Conservation (phyloP, 2,329 filamentous ascomycete species). For the Chaetomiaceae sp. region DNA sequence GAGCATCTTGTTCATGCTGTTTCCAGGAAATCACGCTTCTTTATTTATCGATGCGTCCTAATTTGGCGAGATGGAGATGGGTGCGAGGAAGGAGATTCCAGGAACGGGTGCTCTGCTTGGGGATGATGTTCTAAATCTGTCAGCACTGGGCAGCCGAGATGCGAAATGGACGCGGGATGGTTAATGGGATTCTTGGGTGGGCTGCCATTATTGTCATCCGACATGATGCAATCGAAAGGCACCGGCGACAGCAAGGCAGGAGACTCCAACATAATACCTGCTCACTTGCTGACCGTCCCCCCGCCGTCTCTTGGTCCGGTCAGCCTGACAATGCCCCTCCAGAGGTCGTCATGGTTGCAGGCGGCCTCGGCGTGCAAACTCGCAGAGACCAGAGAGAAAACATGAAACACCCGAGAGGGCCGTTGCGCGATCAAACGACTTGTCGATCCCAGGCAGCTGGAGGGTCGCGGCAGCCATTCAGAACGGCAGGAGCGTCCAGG, state of each 20-base stretch:
- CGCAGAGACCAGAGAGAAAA: conserved; percentile 16
- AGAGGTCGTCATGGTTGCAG: no score
- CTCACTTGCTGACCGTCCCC: no score
- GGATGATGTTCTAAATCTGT: conserved; percentile 1
- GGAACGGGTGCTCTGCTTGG: neutral
- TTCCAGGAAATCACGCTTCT: conserved; percentile 17
- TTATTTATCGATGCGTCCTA: conserved; percentile 14
- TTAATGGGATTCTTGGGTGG: neutral
- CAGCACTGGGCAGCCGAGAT: conserved; percentile 8
- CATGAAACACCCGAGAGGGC: conserved; percentile 23
- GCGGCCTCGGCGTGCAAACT: no score
- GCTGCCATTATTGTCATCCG: conserved; percentile 4
- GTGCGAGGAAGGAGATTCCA: conserved; percentile 5
- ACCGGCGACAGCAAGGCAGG: neutral
- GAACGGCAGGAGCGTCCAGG: conserved; percentile 5
- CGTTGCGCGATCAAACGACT: conserved; percentile 5
- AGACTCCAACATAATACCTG: no score
- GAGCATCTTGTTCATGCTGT: conserved; percentile 16
- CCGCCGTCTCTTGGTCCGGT: no score
- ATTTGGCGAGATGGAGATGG: no score
- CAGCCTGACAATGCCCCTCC: neutral
- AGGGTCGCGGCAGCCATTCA: conserved; percentile 17
- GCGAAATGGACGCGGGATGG: conserved; percentile 6
- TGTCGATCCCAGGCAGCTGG: conserved; percentile 15
- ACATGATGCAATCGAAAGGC: conserved; percentile 16